These are phyloP conservation scores for Penicillium sp. DNA, from an alignment of 2,329 filamentous ascomycete genomes.

Conservation along the genomic window DNA sequence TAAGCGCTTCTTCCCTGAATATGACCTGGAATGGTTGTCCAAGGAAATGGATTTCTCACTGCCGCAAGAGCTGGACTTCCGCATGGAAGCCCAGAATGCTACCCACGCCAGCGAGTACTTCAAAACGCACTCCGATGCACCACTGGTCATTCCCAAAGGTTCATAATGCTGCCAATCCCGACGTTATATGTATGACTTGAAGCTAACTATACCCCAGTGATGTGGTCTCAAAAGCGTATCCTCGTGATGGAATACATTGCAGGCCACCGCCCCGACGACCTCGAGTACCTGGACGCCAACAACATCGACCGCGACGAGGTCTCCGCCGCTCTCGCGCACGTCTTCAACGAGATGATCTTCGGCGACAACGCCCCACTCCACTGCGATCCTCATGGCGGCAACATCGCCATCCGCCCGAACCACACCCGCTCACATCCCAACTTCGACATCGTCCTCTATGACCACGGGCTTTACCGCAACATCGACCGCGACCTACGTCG, in stretches of 20 bases:
- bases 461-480: constrained; percentile 93
- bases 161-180: not conserved
- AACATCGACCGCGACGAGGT: constrained; percentile 94
- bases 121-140: constrained; percentile 66
- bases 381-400: constrained; percentile 95
- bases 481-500: constrained; percentile 76
- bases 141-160: constrained; percentile 77
- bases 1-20: constrained; percentile 93
- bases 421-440: constrained; percentile 62
- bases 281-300: constrained; percentile 79
- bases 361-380: constrained; percentile 83
- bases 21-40: constrained; percentile 94
- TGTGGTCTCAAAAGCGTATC: constrained; percentile 86
- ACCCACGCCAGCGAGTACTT: constrained; percentile 78
- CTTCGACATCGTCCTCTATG: constrained; percentile 94
- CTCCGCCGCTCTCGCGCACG: constrained; percentile 79
- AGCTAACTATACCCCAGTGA: constrained; percentile 51
- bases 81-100: constrained; percentile 81
- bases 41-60: constrained; percentile 89
- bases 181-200: too few species aligned
- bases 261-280: constrained; percentile 82
- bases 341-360: constrained; percentile 99
- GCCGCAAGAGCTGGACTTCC: constrained; percentile 88
- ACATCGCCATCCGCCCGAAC: constrained; percentile 87
- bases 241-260: constrained; percentile 93